Base-by-base conservation (phyloP, 495 filamentous ascomycete genomes). In the Hypoxylon fuscum region DNA sequence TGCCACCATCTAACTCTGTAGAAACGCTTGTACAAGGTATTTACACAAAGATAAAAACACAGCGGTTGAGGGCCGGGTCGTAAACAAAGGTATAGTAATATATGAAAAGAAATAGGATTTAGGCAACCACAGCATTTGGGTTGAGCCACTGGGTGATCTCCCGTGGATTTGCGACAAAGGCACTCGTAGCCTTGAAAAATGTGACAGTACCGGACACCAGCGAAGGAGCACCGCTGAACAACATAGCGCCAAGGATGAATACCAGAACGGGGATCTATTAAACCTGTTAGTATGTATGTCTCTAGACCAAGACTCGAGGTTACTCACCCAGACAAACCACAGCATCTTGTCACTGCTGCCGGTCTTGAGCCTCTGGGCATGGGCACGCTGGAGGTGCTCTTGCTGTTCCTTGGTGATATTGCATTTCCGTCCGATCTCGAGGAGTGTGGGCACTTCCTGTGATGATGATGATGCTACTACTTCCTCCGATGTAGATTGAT, bases 261-360 rank as follows among this genome's bases (percentile, higher is more conserved):
- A 89, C 62, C 34, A 91, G 77, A 21, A 77, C 67, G n/a, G 69
- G 69, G 46, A 72, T 70, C 69, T 72, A 25, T 9, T 23, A 12
- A 27, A 40, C 34, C 0, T 37, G 25, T 72, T 68, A 72, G 62
- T 52, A 15, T 18, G 2, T n/a, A 14, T 37, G 14, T 10, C 14
- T 0, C n/a, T 42, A 12, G 11, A 14, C 50, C 14, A 25, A 15
- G 15, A 12, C 1, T 15, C 7, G 8, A 9, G 14, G 31, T 44
- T 54, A 70, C 75, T 68, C 84, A 93, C 91, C 91, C 91, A 96
- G 69, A 96, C 80, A 71, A 93, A 89, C 76, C 89, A 94, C 37
- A 96, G 79, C 71, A 92, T 92, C 64, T 88, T 81, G 70, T 96
- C 91, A 59, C 83, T 87, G 37, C 83, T 84, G 34, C 92, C 76